These are phyloP conservation scores for Plasmodium gaboni DNA, from an alignment of 169 alveolate genomes.

Conservation along the genomic window DNA sequence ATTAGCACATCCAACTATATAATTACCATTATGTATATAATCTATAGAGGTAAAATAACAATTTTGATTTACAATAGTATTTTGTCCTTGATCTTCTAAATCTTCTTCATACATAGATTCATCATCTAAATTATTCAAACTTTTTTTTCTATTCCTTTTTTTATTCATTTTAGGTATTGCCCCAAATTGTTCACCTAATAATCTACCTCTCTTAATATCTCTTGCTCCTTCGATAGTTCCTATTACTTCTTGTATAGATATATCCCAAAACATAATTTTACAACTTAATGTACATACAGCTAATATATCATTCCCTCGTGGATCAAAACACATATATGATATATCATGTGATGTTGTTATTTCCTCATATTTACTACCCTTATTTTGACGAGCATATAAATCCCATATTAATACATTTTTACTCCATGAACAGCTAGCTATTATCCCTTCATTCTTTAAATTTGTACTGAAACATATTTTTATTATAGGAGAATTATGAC, in stretches of 20 bases:
- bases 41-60: constrained; percentile 42
- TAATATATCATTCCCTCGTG: constrained; percentile 93
- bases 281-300: constrained; percentile 90
- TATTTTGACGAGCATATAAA: constrained; percentile 87
- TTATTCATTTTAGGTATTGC: constrained; percentile 77
- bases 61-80: constrained; percentile 36
- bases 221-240: constrained; percentile 92
- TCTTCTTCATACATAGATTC: constrained; percentile 13
- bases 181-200: constrained; percentile 82
- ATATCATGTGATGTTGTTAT: constrained; percentile 92
- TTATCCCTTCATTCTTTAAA: constrained; percentile 85
- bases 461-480: constrained; percentile 91
- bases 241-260: constrained; percentile 83
- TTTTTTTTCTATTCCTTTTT: background rate
- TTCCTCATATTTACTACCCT: constrained; percentile 93
- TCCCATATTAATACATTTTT: constrained; percentile 92
- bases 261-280: constrained; percentile 88
- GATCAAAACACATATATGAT: constrained; percentile 90
- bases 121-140: constrained; percentile 3
- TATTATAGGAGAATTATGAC: constrained; percentile 95
- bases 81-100: constrained; percentile 40
- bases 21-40: constrained; percentile 60
- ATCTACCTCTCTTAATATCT: constrained; percentile 88
- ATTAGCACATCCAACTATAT: constrained; percentile 48
- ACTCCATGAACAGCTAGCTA: constrained; percentile 97